Evolutionary conservation across 305 asterid species (phyloP).

Genomic region (Plantago lanceolata): DNA sequence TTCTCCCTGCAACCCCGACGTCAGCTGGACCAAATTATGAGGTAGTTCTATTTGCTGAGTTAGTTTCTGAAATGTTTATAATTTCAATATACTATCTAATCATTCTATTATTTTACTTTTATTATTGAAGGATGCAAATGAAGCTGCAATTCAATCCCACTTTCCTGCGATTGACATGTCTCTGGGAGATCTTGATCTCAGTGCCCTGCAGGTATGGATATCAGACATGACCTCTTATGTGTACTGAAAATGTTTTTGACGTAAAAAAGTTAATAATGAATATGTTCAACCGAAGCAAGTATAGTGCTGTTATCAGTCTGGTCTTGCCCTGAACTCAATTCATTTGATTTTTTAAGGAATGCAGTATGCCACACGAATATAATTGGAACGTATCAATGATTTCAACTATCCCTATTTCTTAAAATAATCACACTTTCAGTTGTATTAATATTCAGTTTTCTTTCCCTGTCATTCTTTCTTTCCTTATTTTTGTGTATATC

Average conservation of each 20-base stretch:
- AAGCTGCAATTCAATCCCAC: slow-evolving; percentile 48
- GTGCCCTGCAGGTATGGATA: slow-evolving; percentile 59
- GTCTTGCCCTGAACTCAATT: too few species aligned
- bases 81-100: background rate
- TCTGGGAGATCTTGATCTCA: slow-evolving; percentile 56
- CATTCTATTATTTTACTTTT: background rate
- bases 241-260: background rate
- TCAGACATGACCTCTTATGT: background rate
- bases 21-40: slow-evolving; percentile 44
- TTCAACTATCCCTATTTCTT: too few species aligned
- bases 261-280: too few species aligned
- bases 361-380: too few species aligned
- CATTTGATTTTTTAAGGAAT: too few species aligned
- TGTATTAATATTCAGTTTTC: background rate
- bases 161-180: slow-evolving; percentile 52
- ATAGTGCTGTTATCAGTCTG: too few species aligned
- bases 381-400: too few species aligned
- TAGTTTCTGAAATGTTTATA: background rate
- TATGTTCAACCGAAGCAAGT: too few species aligned
- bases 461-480: too few species aligned
- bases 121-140: slow-evolving; percentile 46
- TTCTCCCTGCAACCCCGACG: slow-evolving; percentile 37
- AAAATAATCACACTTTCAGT: too few species aligned
- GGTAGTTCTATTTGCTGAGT: slow-evolving; percentile 35
- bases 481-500: background rate